Evolutionary conservation across 208 protist species (phyloP), one percentile per base, ranked within the genome.

Genomic region (Acanthamoeba quina): DNA sequence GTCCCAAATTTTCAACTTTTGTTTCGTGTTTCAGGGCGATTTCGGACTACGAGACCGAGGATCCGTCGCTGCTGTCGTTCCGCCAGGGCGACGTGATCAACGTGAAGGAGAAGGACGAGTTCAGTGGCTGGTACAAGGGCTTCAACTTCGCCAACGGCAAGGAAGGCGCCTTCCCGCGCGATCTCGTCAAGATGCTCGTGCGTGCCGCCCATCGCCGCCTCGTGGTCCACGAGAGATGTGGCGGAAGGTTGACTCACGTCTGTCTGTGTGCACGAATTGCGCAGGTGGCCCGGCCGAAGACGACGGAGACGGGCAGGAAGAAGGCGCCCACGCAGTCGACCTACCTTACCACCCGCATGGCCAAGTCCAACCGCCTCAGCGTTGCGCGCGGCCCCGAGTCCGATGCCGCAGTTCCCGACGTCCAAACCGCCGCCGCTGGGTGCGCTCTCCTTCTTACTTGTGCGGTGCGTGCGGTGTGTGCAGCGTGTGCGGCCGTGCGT

Each of bases 111-210:
- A 92, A 92, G 88, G 64, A 92, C 31, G 60, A 76, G 19, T 1
- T 47, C 10, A 92, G 13, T 2, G 88, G 88, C 21, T 92, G 88
- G 88, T 92, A 92, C 88, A 56, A 78, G 34, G 88, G 88, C 34
- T 15, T 78, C 41, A 80, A 80, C 72, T 47, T 80, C 44, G 41
- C 11, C 64, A 78, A 78, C 41, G 62, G 88, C 17, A 70, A 78
- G 58, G 88, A 70, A 2, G 88, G 88, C 62, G 62, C 56, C 88
- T 92, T 92, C 64, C 88, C 88, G 44, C 37, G 37, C 7, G 88
- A 92, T 37, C 56, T 92, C 26, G 88, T 92, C 60, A 70, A 92
- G 52, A 92, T 92, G 88, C 64, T 92, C 17, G 88, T 92, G 4
- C 13, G 64, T 17, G 80, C 19, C n/a, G 11, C 72, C 10, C 29